Percentiles rank a stretch among this genome's conserved stretches.
Conservation (phyloP, 768 basidiomycete species). For the Pleurotus ostreatus region DNA sequence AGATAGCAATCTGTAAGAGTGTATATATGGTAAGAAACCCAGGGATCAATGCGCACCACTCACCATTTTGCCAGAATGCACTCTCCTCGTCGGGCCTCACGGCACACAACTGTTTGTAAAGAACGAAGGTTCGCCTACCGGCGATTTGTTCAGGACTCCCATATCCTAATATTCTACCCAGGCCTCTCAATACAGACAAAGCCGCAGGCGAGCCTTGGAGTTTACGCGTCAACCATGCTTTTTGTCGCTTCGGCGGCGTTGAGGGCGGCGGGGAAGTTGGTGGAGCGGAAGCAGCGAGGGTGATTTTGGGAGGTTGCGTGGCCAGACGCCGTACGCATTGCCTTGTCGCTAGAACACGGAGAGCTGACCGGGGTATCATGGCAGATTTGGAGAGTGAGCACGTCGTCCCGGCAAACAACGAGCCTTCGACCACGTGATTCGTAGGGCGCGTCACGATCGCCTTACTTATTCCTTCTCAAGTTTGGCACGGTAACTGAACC, state of each 20-base stretch:
- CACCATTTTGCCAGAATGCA: conserved; percentile 65
- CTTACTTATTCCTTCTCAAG: no score
- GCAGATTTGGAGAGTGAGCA: not conserved
- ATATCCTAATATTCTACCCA: conserved; percentile 55
- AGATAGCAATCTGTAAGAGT: conserved; percentile 63
- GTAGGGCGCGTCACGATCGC: no score
- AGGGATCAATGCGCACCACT: conserved; percentile 13
- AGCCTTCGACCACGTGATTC: no score
- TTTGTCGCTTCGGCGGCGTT: conserved; percentile 14
- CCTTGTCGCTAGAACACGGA: not conserved
- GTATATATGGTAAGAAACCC: not conserved
- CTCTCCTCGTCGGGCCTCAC: conserved; percentile 54
- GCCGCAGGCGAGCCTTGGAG: conserved; percentile 47
- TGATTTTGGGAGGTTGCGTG: not conserved
- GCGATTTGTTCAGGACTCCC: conserved; percentile 58
- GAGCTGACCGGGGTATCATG: conserved; percentile 3
- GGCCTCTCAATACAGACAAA: conserved; percentile 38
- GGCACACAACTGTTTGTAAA: conserved; percentile 58
- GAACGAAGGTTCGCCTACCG: conserved; percentile 48
- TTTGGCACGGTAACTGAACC: no score
- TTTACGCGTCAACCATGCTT: conserved; percentile 53
- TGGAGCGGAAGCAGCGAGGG: not conserved
- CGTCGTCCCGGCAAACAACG: no score
- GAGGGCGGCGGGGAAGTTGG: not conserved
- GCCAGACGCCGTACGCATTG: not conserved